A percentile compares a stretch with the other conserved stretches of the same genome.
These are phyloP conservation scores for Psophocarpus tetragonolobus DNA, from an alignment of 306 rosid species.

Conservation along the genomic window DNA sequence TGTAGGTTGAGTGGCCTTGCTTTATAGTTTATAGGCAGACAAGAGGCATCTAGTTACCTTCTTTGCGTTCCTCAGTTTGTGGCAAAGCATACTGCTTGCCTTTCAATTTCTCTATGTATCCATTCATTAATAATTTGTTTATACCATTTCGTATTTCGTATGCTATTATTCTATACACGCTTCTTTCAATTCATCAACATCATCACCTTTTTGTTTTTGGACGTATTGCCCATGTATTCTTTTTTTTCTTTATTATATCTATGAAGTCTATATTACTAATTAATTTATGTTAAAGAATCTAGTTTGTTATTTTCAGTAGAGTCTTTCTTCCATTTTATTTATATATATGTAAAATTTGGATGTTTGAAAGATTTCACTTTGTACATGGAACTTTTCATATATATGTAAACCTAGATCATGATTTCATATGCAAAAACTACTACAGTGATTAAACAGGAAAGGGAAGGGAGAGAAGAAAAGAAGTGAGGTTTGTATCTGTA, in stretches of 20 bases:
- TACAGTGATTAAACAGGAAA: background rate
- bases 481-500: constrained; percentile 27
- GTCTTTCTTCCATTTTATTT: no score
- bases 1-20: constrained; percentile 54
- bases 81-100: constrained; percentile 45
- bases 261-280: no score
- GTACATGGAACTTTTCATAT: no score
- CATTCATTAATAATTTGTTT: background rate
- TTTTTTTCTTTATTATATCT: no score
- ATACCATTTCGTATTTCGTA: background rate
- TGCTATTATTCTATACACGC: constrained; percentile 14
- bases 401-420: background rate
- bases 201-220: constrained; percentile 49
- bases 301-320: no score
- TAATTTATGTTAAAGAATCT: no score
- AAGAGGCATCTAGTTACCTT: constrained; percentile 52
- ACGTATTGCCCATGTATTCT: constrained; percentile 23
- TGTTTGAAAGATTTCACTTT: background rate
- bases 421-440: constrained; percentile 32
- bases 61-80: constrained; percentile 48
- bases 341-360: no score
- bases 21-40: constrained; percentile 65
- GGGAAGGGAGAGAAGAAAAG: background rate
- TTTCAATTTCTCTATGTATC: constrained; percentile 9
- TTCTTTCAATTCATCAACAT: constrained; percentile 46